A percentile compares a stretch with the other conserved stretches of the same genome.
Evolutionary conservation across 2,329 filamentous ascomycete species (phyloP).

Genomic region (Sarocladium strictum): DNA sequence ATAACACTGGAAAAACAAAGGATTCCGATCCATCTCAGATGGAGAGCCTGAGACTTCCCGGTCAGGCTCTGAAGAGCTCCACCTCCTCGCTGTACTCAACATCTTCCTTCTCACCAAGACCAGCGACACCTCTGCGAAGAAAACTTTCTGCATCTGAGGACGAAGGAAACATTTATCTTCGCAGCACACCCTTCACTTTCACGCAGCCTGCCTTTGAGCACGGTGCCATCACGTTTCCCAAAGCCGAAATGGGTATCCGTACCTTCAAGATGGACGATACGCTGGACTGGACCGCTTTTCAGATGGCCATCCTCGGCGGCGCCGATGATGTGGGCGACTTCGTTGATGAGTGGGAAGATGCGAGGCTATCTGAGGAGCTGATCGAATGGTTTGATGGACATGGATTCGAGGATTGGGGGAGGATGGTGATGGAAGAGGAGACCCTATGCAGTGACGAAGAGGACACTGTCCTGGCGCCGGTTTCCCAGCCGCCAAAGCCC

Average conservation of each 20-base stretch:
- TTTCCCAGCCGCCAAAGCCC: no score
- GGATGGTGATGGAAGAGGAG: constrained; percentile 25
- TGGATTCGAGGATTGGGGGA: constrained; percentile 38
- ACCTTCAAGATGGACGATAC: constrained; percentile 38
- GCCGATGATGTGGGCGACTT: constrained; percentile 43
- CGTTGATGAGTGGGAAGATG: constrained; percentile 37
- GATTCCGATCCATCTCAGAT: not conserved
- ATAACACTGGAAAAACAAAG: no score
- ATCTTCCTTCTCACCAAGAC: not conserved
- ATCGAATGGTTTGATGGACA: constrained; percentile 46
- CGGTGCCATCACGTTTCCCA: constrained; percentile 47
- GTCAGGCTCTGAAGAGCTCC: not conserved
- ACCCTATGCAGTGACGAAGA: not conserved
- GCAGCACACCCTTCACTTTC: constrained; percentile 42
- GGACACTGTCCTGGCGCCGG: no score
- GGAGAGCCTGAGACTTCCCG: not conserved
- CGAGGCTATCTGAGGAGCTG: constrained; percentile 36
- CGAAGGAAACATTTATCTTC: constrained; percentile 42
- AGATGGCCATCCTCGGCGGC: constrained; percentile 57
- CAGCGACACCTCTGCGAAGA: not conserved
- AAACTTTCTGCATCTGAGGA: constrained; percentile 20
- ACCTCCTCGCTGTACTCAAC: not conserved
- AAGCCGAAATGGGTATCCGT: constrained; percentile 33
- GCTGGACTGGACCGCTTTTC: constrained; percentile 59
- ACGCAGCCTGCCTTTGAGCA: constrained; percentile 46